Evolutionary conservation across 2,329 filamentous ascomycete species (phyloP).

Genomic region (Pseudogymnoascus sp.): DNA sequence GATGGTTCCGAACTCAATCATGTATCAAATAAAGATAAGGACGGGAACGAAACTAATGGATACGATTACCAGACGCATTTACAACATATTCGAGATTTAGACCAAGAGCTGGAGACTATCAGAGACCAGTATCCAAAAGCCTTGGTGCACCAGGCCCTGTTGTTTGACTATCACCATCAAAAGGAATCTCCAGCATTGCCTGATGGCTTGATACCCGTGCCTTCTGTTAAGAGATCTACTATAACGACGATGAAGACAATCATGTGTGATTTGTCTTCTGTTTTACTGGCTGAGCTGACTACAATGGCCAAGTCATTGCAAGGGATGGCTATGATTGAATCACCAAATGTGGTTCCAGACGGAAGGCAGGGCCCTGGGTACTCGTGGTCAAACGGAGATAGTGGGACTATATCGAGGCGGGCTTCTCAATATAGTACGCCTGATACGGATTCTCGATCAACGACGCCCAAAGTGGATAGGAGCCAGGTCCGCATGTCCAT

Average conservation of each 20-base stretch:
- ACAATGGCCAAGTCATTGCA: slow-evolving; percentile 65
- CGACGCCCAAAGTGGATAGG: slow-evolving; percentile 45
- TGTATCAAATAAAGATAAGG: slow-evolving; percentile 45
- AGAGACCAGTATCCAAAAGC: slow-evolving; percentile 66
- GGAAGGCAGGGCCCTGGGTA: slow-evolving; percentile 34
- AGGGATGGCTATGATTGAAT: slow-evolving; percentile 66
- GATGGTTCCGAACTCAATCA: slow-evolving; percentile 65
- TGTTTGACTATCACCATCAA: slow-evolving; percentile 62
- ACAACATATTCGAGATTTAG: slow-evolving; percentile 48
- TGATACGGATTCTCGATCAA: slow-evolving; percentile 38
- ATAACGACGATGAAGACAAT: slow-evolving; percentile 73
- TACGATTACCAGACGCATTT: slow-evolving; percentile 39
- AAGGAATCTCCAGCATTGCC: slow-evolving; percentile 44
- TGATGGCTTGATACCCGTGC: slow-evolving; percentile 63
- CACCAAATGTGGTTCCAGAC: slow-evolving; percentile 49
- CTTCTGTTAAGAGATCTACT: slow-evolving; percentile 57
- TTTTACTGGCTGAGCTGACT: slow-evolving; percentile 67
- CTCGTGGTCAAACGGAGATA: slow-evolving; percentile 35
- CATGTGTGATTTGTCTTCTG: slow-evolving; percentile 69
- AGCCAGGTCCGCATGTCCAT: slow-evolving; percentile 69
- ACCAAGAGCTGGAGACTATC: slow-evolving; percentile 61
- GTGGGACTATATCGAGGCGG: slow-evolving; percentile 36
- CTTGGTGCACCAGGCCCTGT: slow-evolving; percentile 65
- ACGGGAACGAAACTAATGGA: slow-evolving; percentile 44
- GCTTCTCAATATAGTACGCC: slow-evolving; percentile 47